Percentiles rank a stretch among this genome's conserved stretches.
These are phyloP conservation scores for Cladosporium cucumerinum DNA, from an alignment of 2,329 filamentous ascomycete species.

Conservation along the genomic window DNA sequence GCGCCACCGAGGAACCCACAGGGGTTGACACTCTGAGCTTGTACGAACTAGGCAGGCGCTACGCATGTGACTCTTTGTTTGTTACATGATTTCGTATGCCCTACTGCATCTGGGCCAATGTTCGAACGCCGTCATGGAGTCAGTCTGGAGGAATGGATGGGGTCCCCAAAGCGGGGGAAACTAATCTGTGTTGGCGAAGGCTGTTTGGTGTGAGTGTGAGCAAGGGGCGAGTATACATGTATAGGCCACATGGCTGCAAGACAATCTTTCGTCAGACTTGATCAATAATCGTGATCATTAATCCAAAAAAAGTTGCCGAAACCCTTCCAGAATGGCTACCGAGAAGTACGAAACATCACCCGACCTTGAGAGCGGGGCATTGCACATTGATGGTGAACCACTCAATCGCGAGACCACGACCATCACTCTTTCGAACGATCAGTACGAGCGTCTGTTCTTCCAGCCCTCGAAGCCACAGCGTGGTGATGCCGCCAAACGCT, in stretches of 20 bases:
- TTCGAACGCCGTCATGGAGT: neutral
- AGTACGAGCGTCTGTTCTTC: slow-evolving; percentile 32
- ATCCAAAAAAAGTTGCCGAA: neutral
- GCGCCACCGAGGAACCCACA: slow-evolving; percentile 12
- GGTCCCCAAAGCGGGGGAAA: slow-evolving; percentile 11
- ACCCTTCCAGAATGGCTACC: neutral
- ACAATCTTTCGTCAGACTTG: neutral
- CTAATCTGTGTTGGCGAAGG: neutral
- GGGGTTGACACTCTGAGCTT: neutral
- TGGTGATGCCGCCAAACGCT: slow-evolving; percentile 28
- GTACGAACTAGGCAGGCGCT: slow-evolving; percentile 1
- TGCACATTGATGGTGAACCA: slow-evolving; percentile 15
- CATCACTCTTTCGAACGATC: slow-evolving; percentile 26
- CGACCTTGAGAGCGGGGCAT: slow-evolving; percentile 5
- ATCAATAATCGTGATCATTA: slow-evolving; percentile 5
- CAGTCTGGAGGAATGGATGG: slow-evolving; percentile 2
- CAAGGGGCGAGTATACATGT: slow-evolving; percentile 4
- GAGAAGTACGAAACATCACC: slow-evolving; percentile 6
- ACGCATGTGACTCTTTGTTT: neutral
- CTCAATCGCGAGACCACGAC: slow-evolving; percentile 27
- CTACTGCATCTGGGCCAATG: neutral
- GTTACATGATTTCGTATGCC: neutral
- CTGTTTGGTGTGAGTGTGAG: neutral
- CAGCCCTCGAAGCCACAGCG: slow-evolving; percentile 23
- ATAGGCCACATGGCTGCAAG: neutral